Percentiles rank a stretch among this genome's conserved stretches.
phyloP scores from a whole-genome alignment of 2,329 filamentous ascomycete species.

The Aspergillus sp. region DNA sequence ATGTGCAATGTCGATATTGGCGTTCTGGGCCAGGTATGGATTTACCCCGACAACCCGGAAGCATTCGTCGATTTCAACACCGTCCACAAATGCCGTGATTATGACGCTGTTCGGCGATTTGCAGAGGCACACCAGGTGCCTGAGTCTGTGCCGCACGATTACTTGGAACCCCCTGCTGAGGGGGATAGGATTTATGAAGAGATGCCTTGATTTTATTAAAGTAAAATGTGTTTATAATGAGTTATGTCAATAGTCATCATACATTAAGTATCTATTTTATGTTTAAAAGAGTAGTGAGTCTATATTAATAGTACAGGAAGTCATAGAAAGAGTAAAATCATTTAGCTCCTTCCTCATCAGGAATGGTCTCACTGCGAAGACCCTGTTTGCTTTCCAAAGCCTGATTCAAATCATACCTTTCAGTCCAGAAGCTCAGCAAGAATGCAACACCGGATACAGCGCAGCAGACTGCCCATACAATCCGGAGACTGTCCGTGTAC shows the following conservation, averaged over 20 bases:
- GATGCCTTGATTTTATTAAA: conserved; percentile 14
- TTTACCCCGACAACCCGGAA: conserved; percentile 37
- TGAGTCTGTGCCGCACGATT: conserved; percentile 37
- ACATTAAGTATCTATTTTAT: too few species aligned
- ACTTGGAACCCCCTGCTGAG: conserved; percentile 34
- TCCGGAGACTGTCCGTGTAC: conserved; percentile 51
- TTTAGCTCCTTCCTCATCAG: too few species aligned
- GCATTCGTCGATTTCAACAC: conserved; percentile 62
- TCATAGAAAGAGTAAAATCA: too few species aligned
- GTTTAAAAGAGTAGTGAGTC: too few species aligned
- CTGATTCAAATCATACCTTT: conserved; percentile 42
- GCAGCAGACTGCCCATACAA: conserved; percentile 54
- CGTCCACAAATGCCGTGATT: conserved; percentile 55
- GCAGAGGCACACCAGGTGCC: conserved; percentile 50
- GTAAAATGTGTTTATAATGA: not conserved
- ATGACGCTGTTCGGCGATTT: conserved; percentile 50
- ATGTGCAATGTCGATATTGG: conserved; percentile 61
- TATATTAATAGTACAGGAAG: too few species aligned
- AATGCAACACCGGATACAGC: conserved; percentile 49
- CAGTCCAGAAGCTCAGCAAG: conserved; percentile 49
- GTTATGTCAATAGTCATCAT: too few species aligned
- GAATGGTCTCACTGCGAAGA: conserved; percentile 2
- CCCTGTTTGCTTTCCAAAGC: conserved; percentile 30
- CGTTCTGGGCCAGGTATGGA: conserved; percentile 60
- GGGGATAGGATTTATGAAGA: conserved; percentile 16